Evolutionary conservation across 176 grass and related monocot species (phyloP).

Genomic region (bread wheat (Triticum aestivum)): DNA sequence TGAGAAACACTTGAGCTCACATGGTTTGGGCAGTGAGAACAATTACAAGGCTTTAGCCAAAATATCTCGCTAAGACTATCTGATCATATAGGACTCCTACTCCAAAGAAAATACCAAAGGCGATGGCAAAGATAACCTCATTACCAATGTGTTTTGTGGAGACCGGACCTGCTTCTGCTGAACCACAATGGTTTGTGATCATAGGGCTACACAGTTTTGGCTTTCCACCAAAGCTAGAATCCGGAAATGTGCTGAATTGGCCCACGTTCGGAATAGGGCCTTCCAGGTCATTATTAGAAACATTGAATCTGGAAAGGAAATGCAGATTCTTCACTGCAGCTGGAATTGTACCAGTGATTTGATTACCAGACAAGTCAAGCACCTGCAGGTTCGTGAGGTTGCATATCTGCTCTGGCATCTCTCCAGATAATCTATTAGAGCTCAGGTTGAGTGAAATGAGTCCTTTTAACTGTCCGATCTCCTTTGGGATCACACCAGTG

Average conservation of each 20-base stretch:
- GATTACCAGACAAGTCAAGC: constrained; percentile 8
- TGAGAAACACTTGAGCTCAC: neutral
- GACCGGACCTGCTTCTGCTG: neutral
- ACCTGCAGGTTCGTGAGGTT: constrained; percentile 5
- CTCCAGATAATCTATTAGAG: constrained; percentile 27
- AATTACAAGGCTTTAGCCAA: neutral
- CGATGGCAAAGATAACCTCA: neutral
- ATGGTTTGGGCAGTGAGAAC: neutral
- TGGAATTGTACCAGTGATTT: constrained; percentile 28
- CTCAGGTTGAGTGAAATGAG: constrained; percentile 37
- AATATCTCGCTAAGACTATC: neutral
- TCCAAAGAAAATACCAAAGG: constrained; percentile 16
- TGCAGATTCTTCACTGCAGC: neutral
- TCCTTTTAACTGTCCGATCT: constrained; percentile 33
- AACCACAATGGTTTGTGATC: constrained; percentile 1
- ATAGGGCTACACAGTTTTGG: constrained; percentile 18
- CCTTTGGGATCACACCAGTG: constrained; percentile 11
- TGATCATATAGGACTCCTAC: constrained; percentile 27
- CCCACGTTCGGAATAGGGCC: constrained; percentile 4
- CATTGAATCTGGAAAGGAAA: constrained; percentile 20
- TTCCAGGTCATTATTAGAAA: constrained; percentile 27
- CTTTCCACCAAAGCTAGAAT: constrained; percentile 27
- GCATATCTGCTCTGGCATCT: constrained; percentile 9
- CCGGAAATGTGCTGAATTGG: constrained; percentile 28
- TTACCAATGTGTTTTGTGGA: neutral